Evolutionary conservation across 129 eudicot genomes (phyloP).

Genomic region (Pittosporum tobira): DNA sequence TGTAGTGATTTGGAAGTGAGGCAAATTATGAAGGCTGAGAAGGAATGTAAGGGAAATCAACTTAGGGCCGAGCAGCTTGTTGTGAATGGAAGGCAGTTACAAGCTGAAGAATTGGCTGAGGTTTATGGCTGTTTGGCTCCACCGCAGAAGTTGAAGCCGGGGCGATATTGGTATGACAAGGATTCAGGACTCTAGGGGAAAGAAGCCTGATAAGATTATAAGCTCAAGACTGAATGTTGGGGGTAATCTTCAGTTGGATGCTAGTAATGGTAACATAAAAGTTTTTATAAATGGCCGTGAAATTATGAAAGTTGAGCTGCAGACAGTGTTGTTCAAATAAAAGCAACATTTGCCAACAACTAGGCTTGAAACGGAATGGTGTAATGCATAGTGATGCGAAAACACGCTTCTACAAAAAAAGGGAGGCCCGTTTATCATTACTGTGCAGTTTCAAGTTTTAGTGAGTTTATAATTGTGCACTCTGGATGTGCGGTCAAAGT

Average conservation of each 20-base stretch:
- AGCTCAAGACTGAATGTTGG: slow-evolving; percentile 37
- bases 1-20: slow-evolving; percentile 30
- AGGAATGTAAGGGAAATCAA: slow-evolving; percentile 29
- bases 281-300: slow-evolving; percentile 42
- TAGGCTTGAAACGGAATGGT: slow-evolving; percentile 84
- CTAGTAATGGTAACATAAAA: slow-evolving; percentile 41
- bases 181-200: slow-evolving; percentile 49
- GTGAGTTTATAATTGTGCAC: slow-evolving; percentile 90
- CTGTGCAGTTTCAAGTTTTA: slow-evolving; percentile 97
- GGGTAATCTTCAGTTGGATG: slow-evolving; percentile 33
- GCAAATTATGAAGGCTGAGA: slow-evolving; percentile 45
- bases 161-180: slow-evolving; percentile 47
- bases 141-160: slow-evolving; percentile 36
- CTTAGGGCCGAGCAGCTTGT: slow-evolving; percentile 30
- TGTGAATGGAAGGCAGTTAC: slow-evolving; percentile 34
- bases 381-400: slow-evolving; percentile 90
- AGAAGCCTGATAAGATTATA: slow-evolving; percentile 45
- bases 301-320: slow-evolving; percentile 49
- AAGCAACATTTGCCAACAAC: slow-evolving; percentile 84
- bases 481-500: slow-evolving; percentile 95
- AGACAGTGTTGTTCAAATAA: slow-evolving; percentile 69
- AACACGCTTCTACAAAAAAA: slow-evolving; percentile 65
- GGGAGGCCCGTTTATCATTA: slow-evolving; percentile 86
- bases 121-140: slow-evolving; percentile 33
- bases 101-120: slow-evolving; percentile 28